Evolutionary conservation across 768 basidiomycete species (phyloP).

Genomic region (Boletus subparvulus): DNA sequence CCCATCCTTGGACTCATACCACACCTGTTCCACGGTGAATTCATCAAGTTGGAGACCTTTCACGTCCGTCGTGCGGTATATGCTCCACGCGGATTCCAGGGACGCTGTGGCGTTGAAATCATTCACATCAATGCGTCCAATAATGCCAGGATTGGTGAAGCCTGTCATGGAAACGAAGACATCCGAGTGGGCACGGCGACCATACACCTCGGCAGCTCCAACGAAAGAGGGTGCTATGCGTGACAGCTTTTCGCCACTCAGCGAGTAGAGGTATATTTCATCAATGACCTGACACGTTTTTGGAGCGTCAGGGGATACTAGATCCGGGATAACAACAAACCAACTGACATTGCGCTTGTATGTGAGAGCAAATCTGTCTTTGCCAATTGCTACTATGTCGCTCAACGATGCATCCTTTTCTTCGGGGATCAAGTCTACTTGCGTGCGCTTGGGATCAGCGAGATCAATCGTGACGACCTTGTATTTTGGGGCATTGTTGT

Average conservation of each 20-base stretch:
- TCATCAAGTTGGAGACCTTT: slow-evolving; percentile 64
- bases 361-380: slow-evolving; percentile 56
- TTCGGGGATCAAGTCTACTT: slow-evolving; percentile 68
- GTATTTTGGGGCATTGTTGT: slow-evolving; percentile 62
- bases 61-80: slow-evolving; percentile 57
- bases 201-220: slow-evolving; percentile 56
- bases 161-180: slow-evolving; percentile 65
- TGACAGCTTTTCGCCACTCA: slow-evolving; percentile 49
- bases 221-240: slow-evolving; percentile 68
- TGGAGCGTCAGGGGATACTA: slow-evolving; percentile 2
- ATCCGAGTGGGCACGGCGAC: slow-evolving; percentile 52
- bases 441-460: slow-evolving; percentile 44
- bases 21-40: slow-evolving; percentile 73
- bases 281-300: slow-evolving; percentile 58
- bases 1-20: slow-evolving; percentile 78
- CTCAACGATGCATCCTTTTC: slow-evolving; percentile 59
- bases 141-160: slow-evolving; percentile 71
- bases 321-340: not conserved
- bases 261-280: slow-evolving; percentile 70
- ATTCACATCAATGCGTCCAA: slow-evolving; percentile 61
- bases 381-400: slow-evolving; percentile 46
- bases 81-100: slow-evolving; percentile 54
- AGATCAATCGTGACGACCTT: slow-evolving; percentile 67
- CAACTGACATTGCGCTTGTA: slow-evolving; percentile 71
- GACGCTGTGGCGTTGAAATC: slow-evolving; percentile 21